Base-by-base conservation (phyloP, 495 filamentous ascomycete species). In the Talaromyces liani region DNA sequence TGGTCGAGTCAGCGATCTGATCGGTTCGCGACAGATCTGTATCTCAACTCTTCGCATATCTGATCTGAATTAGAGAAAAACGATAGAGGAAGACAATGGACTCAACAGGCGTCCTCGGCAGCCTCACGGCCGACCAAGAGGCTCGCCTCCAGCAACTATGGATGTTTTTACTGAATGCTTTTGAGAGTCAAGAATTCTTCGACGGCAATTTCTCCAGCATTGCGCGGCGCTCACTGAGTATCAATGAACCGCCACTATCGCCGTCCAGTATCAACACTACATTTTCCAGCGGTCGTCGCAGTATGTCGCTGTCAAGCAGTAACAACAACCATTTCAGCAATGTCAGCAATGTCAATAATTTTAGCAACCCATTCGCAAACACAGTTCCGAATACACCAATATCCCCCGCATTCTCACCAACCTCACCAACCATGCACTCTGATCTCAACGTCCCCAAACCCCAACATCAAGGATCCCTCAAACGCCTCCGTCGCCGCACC, bases 131-230 rank as follows among this genome's bases (percentile, higher is more conserved):
- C 7, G 91, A 93, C 60, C 86, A 98, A 73, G 90, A 96, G 65
- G 85, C 81, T 61, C 96, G 92, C 70, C 75, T 98, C 59, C 88
- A 87, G 69, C 86, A 90, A 68, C 79, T 97, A 68, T 98, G 93
- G 93, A 75, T 79, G 8, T 81, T 85, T 59, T 79, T 90, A 14
- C 80, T 96, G 62, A 85, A 87, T 36, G 82, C 94, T 24, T 91
- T 91, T 68, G 90, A 88, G 34, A 80, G 91, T 33, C 36, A 62
- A 58, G 68, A 39, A 29, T 49, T 29, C 27, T 39, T 27, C 6
- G 63, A 64, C 16, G 62, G 51, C 14, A 33, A 45, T 45, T 14
- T 41, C 45, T 18, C 45, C 20, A 65, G 72, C 29, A 65, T 68
- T 33, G 66, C 69, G 12, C 67, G 63, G 2, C 63, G 71, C 6